Evolutionary conservation across 768 basidiomycete genomes (phyloP).

Genomic region (Serendipita sp.): DNA sequence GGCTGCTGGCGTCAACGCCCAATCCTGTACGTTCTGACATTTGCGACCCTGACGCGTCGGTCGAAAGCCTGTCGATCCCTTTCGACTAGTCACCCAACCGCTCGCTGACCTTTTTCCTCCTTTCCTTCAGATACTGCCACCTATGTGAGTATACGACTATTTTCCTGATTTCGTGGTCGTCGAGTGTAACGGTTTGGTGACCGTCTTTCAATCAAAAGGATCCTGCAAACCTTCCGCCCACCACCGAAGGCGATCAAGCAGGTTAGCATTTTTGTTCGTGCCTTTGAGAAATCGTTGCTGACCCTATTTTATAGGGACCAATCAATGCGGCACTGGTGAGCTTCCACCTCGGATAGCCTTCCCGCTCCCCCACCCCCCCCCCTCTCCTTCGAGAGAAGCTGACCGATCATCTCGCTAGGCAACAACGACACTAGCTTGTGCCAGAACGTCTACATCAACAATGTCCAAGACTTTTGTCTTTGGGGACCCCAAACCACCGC

Average conservation of each 20-base stretch:
- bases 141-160: neutral
- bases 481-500: neutral
- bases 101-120: neutral
- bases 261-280: neutral
- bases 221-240: neutral
- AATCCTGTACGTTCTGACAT: neutral
- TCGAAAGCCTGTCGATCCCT: no score
- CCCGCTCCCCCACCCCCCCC: no score
- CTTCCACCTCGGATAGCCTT: no score
- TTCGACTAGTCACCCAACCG: no score
- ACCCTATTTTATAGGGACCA: neutral
- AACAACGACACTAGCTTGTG: conserved; percentile 18
- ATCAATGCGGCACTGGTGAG: conserved; percentile 4
- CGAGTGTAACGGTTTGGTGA: neutral
- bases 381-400: no score
- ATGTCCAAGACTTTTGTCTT: conserved; percentile 13
- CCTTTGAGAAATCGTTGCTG: neutral
- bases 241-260: neutral
- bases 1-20: no score
- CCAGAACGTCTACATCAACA: conserved; percentile 15
- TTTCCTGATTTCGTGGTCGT: neutral
- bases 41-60: no score
- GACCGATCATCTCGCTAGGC: conserved; percentile 13
- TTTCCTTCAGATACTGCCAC: neutral
- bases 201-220: neutral